These are phyloP conservation scores for Clitoria ternatea DNA, from an alignment of 306 rosid species.

Conservation along the genomic window DNA sequence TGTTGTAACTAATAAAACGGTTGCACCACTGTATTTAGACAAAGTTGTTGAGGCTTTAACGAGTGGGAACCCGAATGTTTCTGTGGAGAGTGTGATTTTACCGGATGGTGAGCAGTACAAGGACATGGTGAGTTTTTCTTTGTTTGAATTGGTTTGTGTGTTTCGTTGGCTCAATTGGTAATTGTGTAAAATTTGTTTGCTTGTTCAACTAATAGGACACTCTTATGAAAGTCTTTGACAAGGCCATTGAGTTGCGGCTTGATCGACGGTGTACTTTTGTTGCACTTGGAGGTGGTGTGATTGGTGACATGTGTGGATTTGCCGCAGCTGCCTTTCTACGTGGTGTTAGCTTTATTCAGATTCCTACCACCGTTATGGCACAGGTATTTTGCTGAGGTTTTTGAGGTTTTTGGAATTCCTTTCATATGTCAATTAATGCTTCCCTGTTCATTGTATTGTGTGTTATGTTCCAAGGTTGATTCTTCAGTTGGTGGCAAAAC, in stretches of 20 bases:
- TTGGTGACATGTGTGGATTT: constrained; percentile 95
- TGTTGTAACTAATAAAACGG: constrained; percentile 73
- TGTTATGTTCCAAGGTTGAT: constrained; percentile 63
- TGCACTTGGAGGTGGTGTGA: constrained; percentile 98
- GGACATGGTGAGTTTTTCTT: constrained; percentile 59
- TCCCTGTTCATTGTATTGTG: neutral
- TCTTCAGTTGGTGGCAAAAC: constrained; percentile 99
- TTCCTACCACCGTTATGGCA: constrained; percentile 95
- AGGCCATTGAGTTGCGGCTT: constrained; percentile 79
- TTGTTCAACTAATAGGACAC: constrained; percentile 58
- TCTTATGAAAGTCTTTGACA: constrained; percentile 92
- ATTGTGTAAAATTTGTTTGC: constrained; percentile 19
- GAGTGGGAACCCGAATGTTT: constrained; percentile 65
- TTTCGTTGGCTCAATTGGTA: neutral
- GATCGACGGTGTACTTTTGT: constrained; percentile 82
- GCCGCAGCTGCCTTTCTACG: constrained; percentile 87
- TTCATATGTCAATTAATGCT: no score
- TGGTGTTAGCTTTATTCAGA: constrained; percentile 94
- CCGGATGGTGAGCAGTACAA: constrained; percentile 93
- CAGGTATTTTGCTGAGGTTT: constrained; percentile 51
- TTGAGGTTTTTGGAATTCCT: neutral
- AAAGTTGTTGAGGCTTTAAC: constrained; percentile 79
- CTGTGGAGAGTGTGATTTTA: constrained; percentile 81
- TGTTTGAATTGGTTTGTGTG: neutral
- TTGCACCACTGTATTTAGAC: constrained; percentile 78